A percentile compares a stretch with the other conserved stretches of the same genome.
phyloP scores from a whole-genome alignment of 2,329 filamentous ascomycete genomes.

The Lecanicillium sp. region DNA sequence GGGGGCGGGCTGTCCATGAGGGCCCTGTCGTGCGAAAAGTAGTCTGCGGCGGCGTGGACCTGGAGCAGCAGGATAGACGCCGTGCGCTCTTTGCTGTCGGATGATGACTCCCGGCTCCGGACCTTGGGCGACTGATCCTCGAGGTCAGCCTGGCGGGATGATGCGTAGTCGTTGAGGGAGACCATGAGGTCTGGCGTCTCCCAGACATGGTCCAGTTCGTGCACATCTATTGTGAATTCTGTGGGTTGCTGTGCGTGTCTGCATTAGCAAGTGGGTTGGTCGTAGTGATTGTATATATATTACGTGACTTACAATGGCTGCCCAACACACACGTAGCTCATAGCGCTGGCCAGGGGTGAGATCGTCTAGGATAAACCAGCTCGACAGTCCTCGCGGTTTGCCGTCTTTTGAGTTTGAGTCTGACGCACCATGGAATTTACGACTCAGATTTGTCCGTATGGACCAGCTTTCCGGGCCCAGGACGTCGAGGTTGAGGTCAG shows the following conservation, averaged over 20 bases:
- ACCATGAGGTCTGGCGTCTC: slow-evolving; percentile 55
- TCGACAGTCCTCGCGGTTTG: slow-evolving; percentile 50
- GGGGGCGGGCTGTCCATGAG: slow-evolving; percentile 70
- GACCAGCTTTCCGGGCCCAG: slow-evolving; percentile 53
- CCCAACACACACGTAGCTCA: slow-evolving; percentile 90
- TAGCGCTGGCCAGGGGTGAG: slow-evolving; percentile 71
- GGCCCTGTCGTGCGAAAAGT: slow-evolving; percentile 66
- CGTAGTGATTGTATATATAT: not conserved
- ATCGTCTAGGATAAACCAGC: slow-evolving; percentile 73
- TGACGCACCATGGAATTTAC: slow-evolving; percentile 57
- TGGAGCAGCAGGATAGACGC: slow-evolving; percentile 64
- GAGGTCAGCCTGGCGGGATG: slow-evolving; percentile 36
- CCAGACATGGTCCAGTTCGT: slow-evolving; percentile 56
- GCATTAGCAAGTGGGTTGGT: slow-evolving; percentile 12
- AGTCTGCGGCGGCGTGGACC: slow-evolving; percentile 73
- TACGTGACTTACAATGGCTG: slow-evolving; percentile 67
- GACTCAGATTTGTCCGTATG: slow-evolving; percentile 58
- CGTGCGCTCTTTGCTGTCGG: slow-evolving; percentile 18
- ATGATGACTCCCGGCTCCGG: not conserved
- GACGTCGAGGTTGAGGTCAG: slow-evolving; percentile 57
- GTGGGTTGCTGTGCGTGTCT: slow-evolving; percentile 89
- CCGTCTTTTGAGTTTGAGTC: slow-evolving; percentile 16
- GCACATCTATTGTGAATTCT: slow-evolving; percentile 63
- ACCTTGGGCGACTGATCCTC: slow-evolving; percentile 9
- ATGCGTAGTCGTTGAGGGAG: slow-evolving; percentile 58